Evolutionary conservation across 2,329 filamentous ascomycete species (phyloP), one percentile per base, ranked within the genome.

Genomic region (Zymoseptoria crescenta): DNA sequence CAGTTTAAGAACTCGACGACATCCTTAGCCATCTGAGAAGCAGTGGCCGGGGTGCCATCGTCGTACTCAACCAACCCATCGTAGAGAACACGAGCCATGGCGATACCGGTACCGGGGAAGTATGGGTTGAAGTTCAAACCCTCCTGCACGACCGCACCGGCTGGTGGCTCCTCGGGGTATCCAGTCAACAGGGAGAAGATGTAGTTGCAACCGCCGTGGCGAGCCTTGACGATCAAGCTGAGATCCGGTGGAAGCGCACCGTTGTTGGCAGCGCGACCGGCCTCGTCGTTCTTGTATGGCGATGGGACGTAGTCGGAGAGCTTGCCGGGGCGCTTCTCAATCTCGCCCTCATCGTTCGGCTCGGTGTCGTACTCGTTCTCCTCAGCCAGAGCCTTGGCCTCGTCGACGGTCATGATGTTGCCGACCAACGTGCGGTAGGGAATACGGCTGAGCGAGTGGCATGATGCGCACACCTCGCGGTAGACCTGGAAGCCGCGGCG

Each of bases 41-140:
- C 91, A 63, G 93, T 90, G 54, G 94, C 94, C 56, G 91, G 89
- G 49, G 94, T 99, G 64, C 84, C 91, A 69, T 99, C 94, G 76
- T 99, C 94, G 80, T 97, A 99, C 77, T 99, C 94, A 65, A 99
- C 94, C 59, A 99, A 81, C 65, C 91, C 94, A 69, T 99, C 94
- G 80, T 96, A 99, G 62, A 99, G 86, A 62, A 97, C 94, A 85
- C 94, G 93, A 70, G 88, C 93, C 94, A 99, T 99, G 72, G 89
- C 94, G 76, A 99, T 99, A 75, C 93, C 93, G 69, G 94, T 97
- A 74, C 94, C 94, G 59, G 94, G 94, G 87, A 99, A 99, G 84
- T 96, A 99, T 62, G 94, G 94, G 85, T 99, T 99, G 86, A 99
- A 99, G 87, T 97, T 96, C 79, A 99, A 87, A 73, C 94, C 94